phyloP scores from a whole-genome alignment of 176 grass and related monocot species.

The Bothriochloa decipiens region DNA sequence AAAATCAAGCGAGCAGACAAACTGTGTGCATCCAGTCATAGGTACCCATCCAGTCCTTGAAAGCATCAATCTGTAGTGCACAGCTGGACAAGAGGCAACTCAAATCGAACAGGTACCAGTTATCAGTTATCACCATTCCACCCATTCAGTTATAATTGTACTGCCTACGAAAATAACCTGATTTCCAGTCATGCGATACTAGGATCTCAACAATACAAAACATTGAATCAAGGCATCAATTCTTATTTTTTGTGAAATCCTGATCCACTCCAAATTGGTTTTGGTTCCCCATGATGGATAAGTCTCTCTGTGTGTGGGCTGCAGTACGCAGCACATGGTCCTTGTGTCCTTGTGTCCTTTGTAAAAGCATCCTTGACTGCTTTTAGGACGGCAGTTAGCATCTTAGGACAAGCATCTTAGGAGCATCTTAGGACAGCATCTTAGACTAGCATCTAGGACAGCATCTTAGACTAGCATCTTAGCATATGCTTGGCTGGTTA shows the following conservation, averaged over 20 bases:
- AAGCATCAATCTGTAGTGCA: not conserved
- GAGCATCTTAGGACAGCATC: too few relatives aligned
- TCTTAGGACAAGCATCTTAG: too few relatives aligned
- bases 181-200: not conserved
- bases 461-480: too few relatives aligned
- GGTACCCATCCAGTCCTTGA: not conserved
- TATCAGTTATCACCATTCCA: slow-evolving; percentile 6
- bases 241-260: slow-evolving; percentile 5
- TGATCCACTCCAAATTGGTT: not conserved
- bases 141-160: not conserved
- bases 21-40: not conserved
- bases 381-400: too few relatives aligned
- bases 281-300: not conserved
- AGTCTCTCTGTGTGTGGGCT: too few relatives aligned
- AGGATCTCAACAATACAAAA: slow-evolving; percentile 7
- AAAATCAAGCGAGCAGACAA: not conserved
- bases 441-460: too few relatives aligned
- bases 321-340: too few relatives aligned
- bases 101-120: not conserved
- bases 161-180: not conserved
- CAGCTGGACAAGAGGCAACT: not conserved
- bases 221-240: not conserved
- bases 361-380: too few relatives aligned
- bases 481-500: too few relatives aligned
- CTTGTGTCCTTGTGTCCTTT: too few relatives aligned